Percentiles rank a stretch among this genome's conserved stretches.
These are phyloP conservation scores for Beauveria sp. DNA, from an alignment of 2,329 filamentous ascomycete species.

Conservation along the genomic window DNA sequence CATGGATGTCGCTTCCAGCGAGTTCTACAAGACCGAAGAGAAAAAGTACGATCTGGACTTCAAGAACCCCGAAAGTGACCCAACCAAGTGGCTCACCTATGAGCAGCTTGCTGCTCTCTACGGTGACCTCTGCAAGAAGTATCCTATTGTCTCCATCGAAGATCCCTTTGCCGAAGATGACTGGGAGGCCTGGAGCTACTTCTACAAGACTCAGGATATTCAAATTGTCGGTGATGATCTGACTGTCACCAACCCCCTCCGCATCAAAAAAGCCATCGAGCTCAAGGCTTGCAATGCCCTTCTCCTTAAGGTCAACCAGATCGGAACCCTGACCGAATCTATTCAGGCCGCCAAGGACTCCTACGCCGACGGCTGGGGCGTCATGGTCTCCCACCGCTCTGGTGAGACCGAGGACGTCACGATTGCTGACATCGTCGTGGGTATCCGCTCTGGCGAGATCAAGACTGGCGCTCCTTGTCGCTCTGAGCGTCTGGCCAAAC, in stretches of 20 bases:
- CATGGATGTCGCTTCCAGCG: constrained; percentile 98
- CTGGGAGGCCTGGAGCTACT: constrained; percentile 99
- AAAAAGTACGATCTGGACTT: constrained; percentile 99
- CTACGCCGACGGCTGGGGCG: constrained; percentile 90
- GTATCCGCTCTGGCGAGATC: constrained; percentile 95
- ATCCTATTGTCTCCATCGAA: constrained; percentile 98
- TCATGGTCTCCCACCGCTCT: constrained; percentile 99
- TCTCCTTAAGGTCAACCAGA: constrained; percentile 99
- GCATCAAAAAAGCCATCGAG: constrained; percentile 99
- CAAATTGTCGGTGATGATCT: constrained; percentile 98
- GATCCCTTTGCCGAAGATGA: constrained; percentile 99
- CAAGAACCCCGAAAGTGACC: constrained; percentile 98
- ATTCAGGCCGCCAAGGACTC: constrained; percentile 99
- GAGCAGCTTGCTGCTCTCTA: constrained; percentile 93
- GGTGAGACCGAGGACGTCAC: constrained; percentile 99
- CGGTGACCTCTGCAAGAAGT: constrained; percentile 81
- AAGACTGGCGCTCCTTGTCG: constrained; percentile 96
- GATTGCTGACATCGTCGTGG: constrained; percentile 95
- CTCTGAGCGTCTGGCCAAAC: constrained; percentile 97
- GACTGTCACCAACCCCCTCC: constrained; percentile 97
- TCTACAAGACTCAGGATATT: constrained; percentile 98
- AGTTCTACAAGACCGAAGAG: constrained; percentile 95
- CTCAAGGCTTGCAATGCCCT: constrained; percentile 98
- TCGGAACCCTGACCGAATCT: constrained; percentile 95
- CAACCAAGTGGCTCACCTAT: constrained; percentile 96